Evolutionary conservation across 202 grass and related monocot species (phyloP).

Genomic region (Zoysia matrella): DNA sequence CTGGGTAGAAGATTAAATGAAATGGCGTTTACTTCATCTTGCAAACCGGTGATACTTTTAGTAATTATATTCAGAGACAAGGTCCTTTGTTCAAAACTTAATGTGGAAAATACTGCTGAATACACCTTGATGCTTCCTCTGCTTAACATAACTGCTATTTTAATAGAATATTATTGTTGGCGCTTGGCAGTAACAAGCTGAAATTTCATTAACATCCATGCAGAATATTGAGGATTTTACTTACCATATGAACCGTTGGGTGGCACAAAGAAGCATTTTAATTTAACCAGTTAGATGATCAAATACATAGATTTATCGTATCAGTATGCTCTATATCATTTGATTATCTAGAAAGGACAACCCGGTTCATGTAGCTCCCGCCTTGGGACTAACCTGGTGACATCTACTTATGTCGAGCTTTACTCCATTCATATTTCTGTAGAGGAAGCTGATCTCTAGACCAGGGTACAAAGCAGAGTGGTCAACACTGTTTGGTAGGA

Average conservation of each 20-base stretch:
- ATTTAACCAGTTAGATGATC: conserved; percentile 4
- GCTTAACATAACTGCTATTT: background rate
- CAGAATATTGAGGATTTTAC: background rate
- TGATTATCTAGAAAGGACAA: no score
- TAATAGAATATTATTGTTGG: background rate
- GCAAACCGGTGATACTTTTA: background rate
- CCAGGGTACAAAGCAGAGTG: background rate
- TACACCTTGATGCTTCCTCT: conserved; percentile 9
- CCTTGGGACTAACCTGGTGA: no score
- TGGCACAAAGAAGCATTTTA: background rate
- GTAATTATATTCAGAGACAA: background rate
- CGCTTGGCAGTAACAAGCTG: background rate
- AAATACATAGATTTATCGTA: background rate
- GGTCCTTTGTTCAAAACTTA: background rate
- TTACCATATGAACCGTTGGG: conserved; percentile 11
- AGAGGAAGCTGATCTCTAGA: background rate
- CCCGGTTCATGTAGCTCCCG: no score
- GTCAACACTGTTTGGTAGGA: background rate
- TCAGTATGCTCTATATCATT: no score
- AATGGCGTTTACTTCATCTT: conserved; percentile 8
- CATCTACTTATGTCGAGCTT: background rate
- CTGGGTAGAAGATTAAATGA: background rate
- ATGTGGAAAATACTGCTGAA: background rate
- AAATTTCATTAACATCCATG: background rate
- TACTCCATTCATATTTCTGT: background rate